Evolutionary conservation across 179 eudicot genomes (phyloP).

Genomic region (Corrigiola litoralis): DNA sequence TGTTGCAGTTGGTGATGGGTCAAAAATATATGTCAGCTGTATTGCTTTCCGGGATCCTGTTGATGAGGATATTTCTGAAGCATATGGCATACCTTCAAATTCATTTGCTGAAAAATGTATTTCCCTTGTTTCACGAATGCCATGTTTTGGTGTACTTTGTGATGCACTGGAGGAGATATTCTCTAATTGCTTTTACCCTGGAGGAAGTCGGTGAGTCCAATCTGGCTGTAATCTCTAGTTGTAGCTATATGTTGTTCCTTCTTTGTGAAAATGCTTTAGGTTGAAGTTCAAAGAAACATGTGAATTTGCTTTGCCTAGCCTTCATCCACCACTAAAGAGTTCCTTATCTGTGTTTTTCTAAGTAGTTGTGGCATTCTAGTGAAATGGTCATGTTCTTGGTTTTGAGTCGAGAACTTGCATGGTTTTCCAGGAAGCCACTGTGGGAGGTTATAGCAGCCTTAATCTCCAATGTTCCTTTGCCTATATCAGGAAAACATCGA

Average conservation of each 20-base stretch:
- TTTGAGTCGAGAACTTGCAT: background rate
- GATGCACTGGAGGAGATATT: slow-evolving; percentile 71
- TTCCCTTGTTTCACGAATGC: slow-evolving; percentile 74
- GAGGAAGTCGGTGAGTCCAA: slow-evolving; percentile 60
- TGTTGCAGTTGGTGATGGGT: slow-evolving; percentile 83
- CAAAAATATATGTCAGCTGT: slow-evolving; percentile 86
- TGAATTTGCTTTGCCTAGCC: background rate
- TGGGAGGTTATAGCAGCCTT: slow-evolving; percentile 69
- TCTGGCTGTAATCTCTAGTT: background rate
- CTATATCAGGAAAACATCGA: slow-evolving; percentile 66
- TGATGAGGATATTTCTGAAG: slow-evolving; percentile 76
- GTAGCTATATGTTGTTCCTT: background rate
- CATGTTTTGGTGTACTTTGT: slow-evolving; percentile 63
- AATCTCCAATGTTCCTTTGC: slow-evolving; percentile 62
- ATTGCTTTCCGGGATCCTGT: slow-evolving; percentile 84
- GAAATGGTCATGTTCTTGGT: background rate
- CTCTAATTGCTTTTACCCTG: slow-evolving; percentile 60
- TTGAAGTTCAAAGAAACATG: background rate
- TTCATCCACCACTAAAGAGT: background rate
- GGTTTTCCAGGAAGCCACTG: slow-evolving; percentile 68
- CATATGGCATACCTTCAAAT: slow-evolving; percentile 59
- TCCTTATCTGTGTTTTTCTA: background rate
- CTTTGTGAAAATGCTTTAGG: background rate
- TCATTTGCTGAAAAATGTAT: slow-evolving; percentile 83
- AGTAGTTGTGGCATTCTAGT: background rate